Conservation (phyloP, 2,329 filamentous ascomycete genomes). For the Byssothecium circinans region DNA sequence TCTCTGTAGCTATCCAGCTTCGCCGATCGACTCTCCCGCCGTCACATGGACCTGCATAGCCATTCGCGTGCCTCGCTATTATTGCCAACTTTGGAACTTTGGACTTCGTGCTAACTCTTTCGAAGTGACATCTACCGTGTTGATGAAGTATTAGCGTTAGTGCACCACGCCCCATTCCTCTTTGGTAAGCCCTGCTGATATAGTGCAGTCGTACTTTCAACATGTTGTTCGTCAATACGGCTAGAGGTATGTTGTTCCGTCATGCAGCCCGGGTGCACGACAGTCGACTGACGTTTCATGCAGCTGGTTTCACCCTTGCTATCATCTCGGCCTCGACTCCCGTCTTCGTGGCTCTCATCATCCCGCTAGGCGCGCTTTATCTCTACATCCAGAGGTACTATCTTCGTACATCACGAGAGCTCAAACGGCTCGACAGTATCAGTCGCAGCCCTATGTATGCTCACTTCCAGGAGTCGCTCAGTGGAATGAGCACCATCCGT, state of each 20-base stretch:
- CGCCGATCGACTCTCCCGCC: no score
- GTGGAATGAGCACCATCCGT: conserved; percentile 91
- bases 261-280: conserved; percentile 16
- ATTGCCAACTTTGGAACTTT: conserved; percentile 1
- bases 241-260: conserved; percentile 47
- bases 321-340: conserved; percentile 84
- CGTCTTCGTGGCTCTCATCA: conserved; percentile 74
- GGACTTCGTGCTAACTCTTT: conserved; percentile 21
- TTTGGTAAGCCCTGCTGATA: conserved; percentile 26
- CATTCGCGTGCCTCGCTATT: no score
- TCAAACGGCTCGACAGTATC: conserved; percentile 94
- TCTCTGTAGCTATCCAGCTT: background rate
- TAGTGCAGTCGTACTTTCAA: conserved; percentile 77
- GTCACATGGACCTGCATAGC: no score
- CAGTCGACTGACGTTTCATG: conserved; percentile 21
- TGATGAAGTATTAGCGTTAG: conserved; percentile 82
- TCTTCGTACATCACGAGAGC: conserved; percentile 88
- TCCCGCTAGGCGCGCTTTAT: conserved; percentile 81
- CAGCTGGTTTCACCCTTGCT: conserved; percentile 74
- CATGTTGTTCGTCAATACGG: conserved; percentile 66
- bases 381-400: conserved; percentile 97
- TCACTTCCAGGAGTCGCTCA: conserved; percentile 96
- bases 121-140: conserved; percentile 74
- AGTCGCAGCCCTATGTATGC: conserved; percentile 96
- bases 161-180: conserved; percentile 14